A percentile compares a stretch with the other conserved stretches of the same genome.
These are phyloP conservation scores for Metarhizium robertsii DNA, from an alignment of 2,329 filamentous ascomycete genomes.

Conservation along the genomic window DNA sequence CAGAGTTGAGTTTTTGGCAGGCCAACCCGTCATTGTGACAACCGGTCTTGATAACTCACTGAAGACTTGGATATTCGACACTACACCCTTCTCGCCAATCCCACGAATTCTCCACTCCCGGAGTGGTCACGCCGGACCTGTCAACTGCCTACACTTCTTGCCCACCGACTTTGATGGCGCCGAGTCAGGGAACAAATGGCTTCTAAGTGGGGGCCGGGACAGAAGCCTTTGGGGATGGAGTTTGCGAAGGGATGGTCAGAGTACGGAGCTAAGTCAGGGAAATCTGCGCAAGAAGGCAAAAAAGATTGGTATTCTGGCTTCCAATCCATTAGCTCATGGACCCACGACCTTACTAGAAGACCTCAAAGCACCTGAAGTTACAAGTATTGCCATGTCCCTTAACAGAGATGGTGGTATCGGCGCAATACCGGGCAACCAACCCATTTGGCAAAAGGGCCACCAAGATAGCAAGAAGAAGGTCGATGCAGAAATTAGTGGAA, in stretches of 20 bases:
- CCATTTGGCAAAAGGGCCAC: constrained; percentile 75
- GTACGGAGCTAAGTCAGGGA: constrained; percentile 86
- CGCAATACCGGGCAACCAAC: constrained; percentile 64
- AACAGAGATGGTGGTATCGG: constrained; percentile 95
- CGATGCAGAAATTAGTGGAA: constrained; percentile 62
- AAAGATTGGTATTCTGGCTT: constrained; percentile 66
- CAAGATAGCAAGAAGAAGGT: constrained; percentile 47
- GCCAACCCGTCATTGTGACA: constrained; percentile 82
- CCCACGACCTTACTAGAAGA: constrained; percentile 58
- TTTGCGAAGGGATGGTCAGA: constrained; percentile 87
- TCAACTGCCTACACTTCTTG: constrained; percentile 75
- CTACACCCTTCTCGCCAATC: constrained; percentile 77
- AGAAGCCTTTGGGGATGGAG: constrained; percentile 95
- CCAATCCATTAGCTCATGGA: constrained; percentile 45
- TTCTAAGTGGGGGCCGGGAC: constrained; percentile 82
- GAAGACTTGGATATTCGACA: constrained; percentile 94
- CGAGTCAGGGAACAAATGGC: constrained; percentile 85
- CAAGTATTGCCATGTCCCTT: constrained; percentile 79
- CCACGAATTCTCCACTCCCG: constrained; percentile 78
- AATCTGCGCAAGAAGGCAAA: constrained; percentile 81
- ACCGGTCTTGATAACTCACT: constrained; percentile 89
- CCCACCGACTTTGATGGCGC: constrained; percentile 84
- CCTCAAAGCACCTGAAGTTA: constrained; percentile 86
- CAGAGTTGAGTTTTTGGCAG: constrained; percentile 79
- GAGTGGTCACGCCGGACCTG: constrained; percentile 79